Percentiles rank a stretch among this genome's conserved stretches.
Conservation (phyloP, 345 rosid genomes). For the Geranium rotundifolium region DNA sequence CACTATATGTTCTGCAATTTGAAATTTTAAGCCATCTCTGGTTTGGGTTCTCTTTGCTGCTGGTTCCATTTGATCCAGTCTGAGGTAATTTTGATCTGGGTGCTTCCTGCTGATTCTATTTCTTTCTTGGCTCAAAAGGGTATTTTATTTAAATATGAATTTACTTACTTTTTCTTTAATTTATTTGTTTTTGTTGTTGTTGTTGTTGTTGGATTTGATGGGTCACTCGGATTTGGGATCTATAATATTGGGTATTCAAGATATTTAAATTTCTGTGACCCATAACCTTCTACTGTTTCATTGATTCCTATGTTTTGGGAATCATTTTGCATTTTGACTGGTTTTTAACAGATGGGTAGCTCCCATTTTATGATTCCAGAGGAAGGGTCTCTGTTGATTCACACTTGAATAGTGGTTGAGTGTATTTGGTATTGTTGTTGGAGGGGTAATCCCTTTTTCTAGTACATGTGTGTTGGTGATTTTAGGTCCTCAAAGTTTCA, state of each 20-base stretch:
- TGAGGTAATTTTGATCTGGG: conserved; percentile 29
- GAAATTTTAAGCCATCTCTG: conserved; percentile 15
- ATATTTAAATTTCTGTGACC: conserved; percentile 1
- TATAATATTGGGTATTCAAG: conserved; percentile 3
- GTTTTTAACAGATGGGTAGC: conserved; percentile 4
- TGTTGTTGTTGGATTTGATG: conserved; percentile 6
- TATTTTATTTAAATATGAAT: too few relatives aligned
- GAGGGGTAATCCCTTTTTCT: not conserved
- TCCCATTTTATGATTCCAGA: conserved; percentile 12
- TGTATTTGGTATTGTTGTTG: not conserved
- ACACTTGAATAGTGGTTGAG: not conserved
- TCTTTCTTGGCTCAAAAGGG: not conserved
- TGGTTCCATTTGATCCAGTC: conserved; percentile 22
- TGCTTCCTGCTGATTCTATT: conserved; percentile 8
- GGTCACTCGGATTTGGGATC: conserved; percentile 5
- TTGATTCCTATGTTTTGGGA: conserved; percentile 9
- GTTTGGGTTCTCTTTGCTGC: conserved; percentile 8
- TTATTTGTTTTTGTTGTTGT: not conserved
- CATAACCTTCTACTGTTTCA: conserved; percentile 22
- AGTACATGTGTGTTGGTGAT: not conserved
- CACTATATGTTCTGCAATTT: conserved; percentile 7
- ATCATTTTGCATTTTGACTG: conserved; percentile 7
- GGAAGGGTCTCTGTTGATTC: conserved; percentile 11
- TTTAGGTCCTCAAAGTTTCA: conserved; percentile 9
- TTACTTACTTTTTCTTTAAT: not conserved